Conservation (phyloP, 805 yeast species). For the Candida xyloterini region DNA sequence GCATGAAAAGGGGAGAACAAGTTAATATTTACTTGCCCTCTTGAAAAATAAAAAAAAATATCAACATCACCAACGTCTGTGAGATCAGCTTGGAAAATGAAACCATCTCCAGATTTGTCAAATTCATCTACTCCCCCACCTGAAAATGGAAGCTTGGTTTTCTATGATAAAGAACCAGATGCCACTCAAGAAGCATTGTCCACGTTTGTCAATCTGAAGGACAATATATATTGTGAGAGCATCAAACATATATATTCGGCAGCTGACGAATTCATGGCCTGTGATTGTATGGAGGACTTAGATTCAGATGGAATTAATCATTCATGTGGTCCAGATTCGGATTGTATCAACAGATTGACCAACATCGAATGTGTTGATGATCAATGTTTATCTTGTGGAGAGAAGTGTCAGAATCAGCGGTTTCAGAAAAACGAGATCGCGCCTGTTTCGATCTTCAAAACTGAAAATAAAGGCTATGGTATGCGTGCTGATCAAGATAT, state of each 20-base stretch:
- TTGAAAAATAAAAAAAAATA: conserved; percentile 3
- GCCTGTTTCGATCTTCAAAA: conserved; percentile 71
- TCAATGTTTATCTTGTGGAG: conserved; percentile 64
- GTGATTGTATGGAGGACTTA: conserved; percentile 69
- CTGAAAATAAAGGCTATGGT: conserved; percentile 88
- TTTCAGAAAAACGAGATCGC: conserved; percentile 80
- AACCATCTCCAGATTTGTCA: conserved; percentile 7
- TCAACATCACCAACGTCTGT: neutral
- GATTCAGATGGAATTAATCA: conserved; percentile 42
- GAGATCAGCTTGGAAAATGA: conserved; percentile 2
- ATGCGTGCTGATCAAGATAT: conserved; percentile 65
- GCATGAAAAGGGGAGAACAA: conserved; percentile 2
- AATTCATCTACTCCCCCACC: conserved; percentile 24
- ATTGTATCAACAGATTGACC: conserved; percentile 89
- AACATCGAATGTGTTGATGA: conserved; percentile 85
- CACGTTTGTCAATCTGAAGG: conserved; percentile 53
- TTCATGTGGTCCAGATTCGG: conserved; percentile 84
- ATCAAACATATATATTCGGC: conserved; percentile 58
- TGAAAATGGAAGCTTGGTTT: neutral
- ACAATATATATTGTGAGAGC: conserved; percentile 62
- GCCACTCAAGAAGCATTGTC: conserved; percentile 66
- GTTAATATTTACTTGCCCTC: conserved; percentile 4
- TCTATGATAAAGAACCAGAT: conserved; percentile 44
- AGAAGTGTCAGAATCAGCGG: conserved; percentile 79
- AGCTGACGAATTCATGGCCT: conserved; percentile 81